Evolutionary conservation across 805 yeast genomes (phyloP), one percentile per base, ranked within the genome.

Genomic region (Lachancea fermentati): DNA sequence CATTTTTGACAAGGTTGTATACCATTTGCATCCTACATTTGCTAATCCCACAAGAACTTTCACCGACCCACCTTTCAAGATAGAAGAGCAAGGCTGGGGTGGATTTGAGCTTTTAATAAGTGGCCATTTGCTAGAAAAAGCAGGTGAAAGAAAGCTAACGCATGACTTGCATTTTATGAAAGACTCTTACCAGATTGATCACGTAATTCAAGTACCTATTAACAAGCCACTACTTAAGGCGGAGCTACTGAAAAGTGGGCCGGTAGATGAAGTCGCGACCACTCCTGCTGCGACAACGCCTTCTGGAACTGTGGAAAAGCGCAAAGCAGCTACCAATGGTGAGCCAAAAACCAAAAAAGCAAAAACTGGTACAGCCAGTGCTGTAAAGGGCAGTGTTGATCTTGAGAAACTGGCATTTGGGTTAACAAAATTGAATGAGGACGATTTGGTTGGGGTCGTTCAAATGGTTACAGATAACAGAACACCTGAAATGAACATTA

Each of bases 81-180:
- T 91, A 42, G 85, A 79, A 55, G 98, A 91, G 62, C 81, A 86
- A 67, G 98, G 98, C 37, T 91, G 98, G 97, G 98, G 97, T 61
- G 97, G 91, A 51, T 91, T 91, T 56, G 96, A 89, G 57, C 74
- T 93, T 59, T 85, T 85, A 29, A 80, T 93, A 45, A 73, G 84
- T 25, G 69, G 89, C 32, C 83, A 83, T 46, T 67, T 85, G 33
- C 72, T 81, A 14, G 97, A 94, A 45, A 85, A 83, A 57, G 84
- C 81, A 40, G 97, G 97, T 36, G 97, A 89, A 62, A 75, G 83
- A 46, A 85, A 85, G 58, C 63, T 93, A 42, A 78, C 76, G 54
- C 97, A 93, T 60, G 98, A 91, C 64, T 76, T 91, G 60, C 88
- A 88, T 63, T 93, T 91, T 63, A 65, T 75, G 47, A 77, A 81